A percentile compares a stretch with the other conserved stretches of the same genome.
Evolutionary conservation across 129 eudicot species (phyloP).

Genomic region (Flaveria robusta): DNA sequence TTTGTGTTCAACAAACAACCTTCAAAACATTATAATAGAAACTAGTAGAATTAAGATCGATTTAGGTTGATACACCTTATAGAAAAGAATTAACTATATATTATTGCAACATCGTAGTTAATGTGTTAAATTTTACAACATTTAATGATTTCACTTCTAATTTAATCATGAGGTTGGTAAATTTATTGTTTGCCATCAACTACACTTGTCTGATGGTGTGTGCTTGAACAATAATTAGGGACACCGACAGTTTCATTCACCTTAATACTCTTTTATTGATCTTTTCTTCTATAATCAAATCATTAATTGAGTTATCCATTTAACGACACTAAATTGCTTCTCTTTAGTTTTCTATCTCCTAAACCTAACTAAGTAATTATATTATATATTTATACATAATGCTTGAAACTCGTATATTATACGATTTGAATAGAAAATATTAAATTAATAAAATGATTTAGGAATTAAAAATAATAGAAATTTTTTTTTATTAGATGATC

Average conservation of each 20-base stretch:
- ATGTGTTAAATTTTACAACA: not conserved
- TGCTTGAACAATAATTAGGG: constrained; percentile 22
- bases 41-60: too few relatives aligned
- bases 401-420: too few relatives aligned
- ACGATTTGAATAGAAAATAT: too few relatives aligned
- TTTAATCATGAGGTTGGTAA: constrained; percentile 26
- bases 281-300: constrained; percentile 56
- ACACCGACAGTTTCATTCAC: constrained; percentile 57
- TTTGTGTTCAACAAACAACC: too few relatives aligned
- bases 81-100: too few relatives aligned
- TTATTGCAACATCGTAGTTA: too few relatives aligned
- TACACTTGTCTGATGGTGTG: constrained; percentile 32
- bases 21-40: too few relatives aligned
- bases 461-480: too few relatives aligned
- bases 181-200: constrained; percentile 24
- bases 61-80: too few relatives aligned
- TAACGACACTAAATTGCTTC: constrained; percentile 1
- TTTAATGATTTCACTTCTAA: not conserved
- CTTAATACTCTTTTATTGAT: constrained; percentile 42
- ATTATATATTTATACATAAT: not conserved
- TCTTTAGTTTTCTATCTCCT: not conserved
- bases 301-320: not conserved
- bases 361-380: too few relatives aligned
- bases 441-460: too few relatives aligned
- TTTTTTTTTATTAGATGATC: too few relatives aligned